Evolutionary conservation across 129 eudicot genomes (phyloP), one percentile per base, ranked within the genome.

Genomic region (Kitagawia praeruptora): DNA sequence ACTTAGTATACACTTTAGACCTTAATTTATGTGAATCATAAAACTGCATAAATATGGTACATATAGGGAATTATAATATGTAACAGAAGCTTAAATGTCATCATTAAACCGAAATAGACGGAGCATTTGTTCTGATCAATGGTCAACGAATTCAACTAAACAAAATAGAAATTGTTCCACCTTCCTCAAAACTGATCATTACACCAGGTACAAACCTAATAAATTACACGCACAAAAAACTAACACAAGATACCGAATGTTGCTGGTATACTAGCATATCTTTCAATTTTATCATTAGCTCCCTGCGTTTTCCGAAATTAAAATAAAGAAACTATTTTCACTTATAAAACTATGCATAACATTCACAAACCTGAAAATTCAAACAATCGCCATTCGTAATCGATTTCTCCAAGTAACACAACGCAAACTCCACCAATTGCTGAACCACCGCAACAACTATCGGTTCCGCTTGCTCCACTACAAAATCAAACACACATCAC

Each of bases 391-490:
- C 69, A 78, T 78, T 79, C 4, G 77, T 19, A 39, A 81, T 80
- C 19, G 87, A 88, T 72, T 85, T 88, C 81, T 93, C 98, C 96
- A 93, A 80, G 80, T 82, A 89, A 86, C 97, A 88, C 77, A 91
- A 25, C 3, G 90, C 89, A 81, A 93, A 93, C 84, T 93, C 98
- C 82, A 93, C 74, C 34, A 94, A 86, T 75, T 88, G 87, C 83
- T 91, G 91, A 75, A 89, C 85, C 54, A 89, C 95, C 28, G 97
- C 96, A 45, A 89, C 89, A 77, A 87, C 74, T 53, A 89, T 81
- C 23, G 91, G 89, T 73, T 91, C 98, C 56, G 81, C 91, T 72
- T 91, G 96, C 85, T 93, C 98, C 69, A 89, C 98, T 93, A 83
- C 81, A 78, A 77, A 76, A 81, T 77, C 83, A 85, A 15, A 39